Conservation (phyloP, 2,329 filamentous ascomycete species). For the Fusarium sp. region DNA sequence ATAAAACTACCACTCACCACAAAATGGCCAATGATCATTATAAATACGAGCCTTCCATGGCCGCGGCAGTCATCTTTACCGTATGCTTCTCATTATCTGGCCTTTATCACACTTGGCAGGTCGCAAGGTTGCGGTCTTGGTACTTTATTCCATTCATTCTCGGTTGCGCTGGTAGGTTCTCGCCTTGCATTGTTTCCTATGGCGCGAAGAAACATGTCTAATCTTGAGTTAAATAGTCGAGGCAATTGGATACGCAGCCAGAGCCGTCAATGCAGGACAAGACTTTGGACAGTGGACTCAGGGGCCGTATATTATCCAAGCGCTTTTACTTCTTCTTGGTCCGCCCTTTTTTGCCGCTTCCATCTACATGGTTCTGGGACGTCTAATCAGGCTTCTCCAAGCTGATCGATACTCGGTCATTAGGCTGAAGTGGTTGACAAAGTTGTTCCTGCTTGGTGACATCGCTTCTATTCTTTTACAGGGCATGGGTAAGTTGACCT, state of each 20-base stretch:
- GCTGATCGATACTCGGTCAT: slow-evolving; percentile 58
- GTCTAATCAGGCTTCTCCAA: slow-evolving; percentile 53
- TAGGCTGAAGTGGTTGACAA: slow-evolving; percentile 59
- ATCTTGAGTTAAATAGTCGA: slow-evolving; percentile 25
- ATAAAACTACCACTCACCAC: too few relatives aligned
- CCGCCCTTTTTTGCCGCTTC: slow-evolving; percentile 58
- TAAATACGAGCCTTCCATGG: background rate
- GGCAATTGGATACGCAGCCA: slow-evolving; percentile 57
- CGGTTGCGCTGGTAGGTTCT: slow-evolving; percentile 1
- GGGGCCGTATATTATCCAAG: slow-evolving; percentile 55
- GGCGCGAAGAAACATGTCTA: too few relatives aligned
- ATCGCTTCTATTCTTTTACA: slow-evolving; percentile 56
- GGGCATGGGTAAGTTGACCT: slow-evolving; percentile 23
- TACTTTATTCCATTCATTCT: background rate
- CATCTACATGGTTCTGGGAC: slow-evolving; percentile 61
- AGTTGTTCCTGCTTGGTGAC: slow-evolving; percentile 63
- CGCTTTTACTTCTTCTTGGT: slow-evolving; percentile 52
- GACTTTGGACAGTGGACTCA: slow-evolving; percentile 53
- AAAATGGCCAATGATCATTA: too few relatives aligned
- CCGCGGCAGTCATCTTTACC: background rate
- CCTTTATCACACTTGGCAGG: background rate
- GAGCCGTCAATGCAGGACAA: slow-evolving; percentile 56
- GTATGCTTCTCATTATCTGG: background rate
- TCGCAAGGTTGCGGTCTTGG: background rate
- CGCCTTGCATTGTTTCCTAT: too few relatives aligned